These are phyloP conservation scores for Termitomyces bulborhizus DNA, from an alignment of 768 basidiomycete genomes.

Conservation along the genomic window DNA sequence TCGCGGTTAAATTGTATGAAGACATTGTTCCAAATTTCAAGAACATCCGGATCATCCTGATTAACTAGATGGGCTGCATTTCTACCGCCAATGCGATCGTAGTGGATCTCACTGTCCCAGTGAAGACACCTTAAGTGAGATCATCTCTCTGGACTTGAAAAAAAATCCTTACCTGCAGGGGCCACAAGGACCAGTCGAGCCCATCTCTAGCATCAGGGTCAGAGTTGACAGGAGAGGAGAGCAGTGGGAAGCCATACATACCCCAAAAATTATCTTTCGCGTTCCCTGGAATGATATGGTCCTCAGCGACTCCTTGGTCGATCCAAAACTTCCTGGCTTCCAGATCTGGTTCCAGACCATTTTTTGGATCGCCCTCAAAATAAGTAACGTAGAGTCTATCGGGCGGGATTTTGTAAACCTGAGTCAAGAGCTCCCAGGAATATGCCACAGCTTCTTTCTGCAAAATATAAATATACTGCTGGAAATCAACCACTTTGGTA, in stretches of 20 bases:
- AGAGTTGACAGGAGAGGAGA: slow-evolving; percentile 1
- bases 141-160: not conserved
- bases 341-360: slow-evolving; percentile 78
- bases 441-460: slow-evolving; percentile 90
- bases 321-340: slow-evolving; percentile 89
- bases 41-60: slow-evolving; percentile 91
- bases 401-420: slow-evolving; percentile 80
- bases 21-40: slow-evolving; percentile 99
- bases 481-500: not conserved
- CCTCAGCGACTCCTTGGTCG: slow-evolving; percentile 80
- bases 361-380: slow-evolving; percentile 90
- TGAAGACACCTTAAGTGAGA: not conserved
- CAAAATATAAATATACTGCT: not conserved
- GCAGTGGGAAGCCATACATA: slow-evolving; percentile 26
- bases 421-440: slow-evolving; percentile 93
- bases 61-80: slow-evolving; percentile 93
- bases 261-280: slow-evolving; percentile 99
- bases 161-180: slow-evolving; percentile 68
- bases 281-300: slow-evolving; percentile 89
- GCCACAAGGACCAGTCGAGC: slow-evolving; percentile 95
- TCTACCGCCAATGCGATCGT: slow-evolving; percentile 95
- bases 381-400: slow-evolving; percentile 96
- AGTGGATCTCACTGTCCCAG: slow-evolving; percentile 80
- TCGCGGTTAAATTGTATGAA: slow-evolving; percentile 99
- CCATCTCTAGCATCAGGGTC: slow-evolving; percentile 73